Evolutionary conservation across 2,329 filamentous ascomycete genomes (phyloP).

Genomic region (Pseudodiploospora longispora): DNA sequence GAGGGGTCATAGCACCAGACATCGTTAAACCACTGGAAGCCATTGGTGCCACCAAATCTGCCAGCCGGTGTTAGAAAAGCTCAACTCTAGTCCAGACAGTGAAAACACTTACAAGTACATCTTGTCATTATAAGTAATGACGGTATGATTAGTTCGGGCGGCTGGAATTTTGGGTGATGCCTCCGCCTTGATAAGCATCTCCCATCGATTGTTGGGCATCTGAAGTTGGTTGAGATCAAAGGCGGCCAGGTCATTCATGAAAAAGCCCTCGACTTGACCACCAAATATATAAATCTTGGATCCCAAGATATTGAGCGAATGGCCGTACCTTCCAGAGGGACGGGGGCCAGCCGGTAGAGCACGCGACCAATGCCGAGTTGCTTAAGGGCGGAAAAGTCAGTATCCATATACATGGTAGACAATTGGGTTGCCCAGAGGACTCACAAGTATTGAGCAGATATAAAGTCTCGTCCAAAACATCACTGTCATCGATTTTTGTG

Average conservation of each 20-base stretch:
- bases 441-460: conserved; percentile 96
- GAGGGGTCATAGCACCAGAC: conserved; percentile 93
- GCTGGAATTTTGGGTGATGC: conserved; percentile 58
- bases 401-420: conserved; percentile 1
- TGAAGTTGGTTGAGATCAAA: conserved; percentile 96
- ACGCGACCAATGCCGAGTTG: conserved; percentile 95
- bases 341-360: conserved; percentile 79
- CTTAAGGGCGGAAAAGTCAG: conserved; percentile 37
- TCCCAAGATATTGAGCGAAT: conserved; percentile 90
- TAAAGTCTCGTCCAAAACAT: conserved; percentile 86
- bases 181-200: conserved; percentile 67
- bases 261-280: conserved; percentile 92
- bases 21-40: conserved; percentile 96
- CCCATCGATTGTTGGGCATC: conserved; percentile 86
- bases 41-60: conserved; percentile 96
- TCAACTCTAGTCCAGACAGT: neutral
- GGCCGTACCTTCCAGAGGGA: conserved; percentile 86
- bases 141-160: conserved; percentile 87
- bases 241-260: conserved; percentile 94
- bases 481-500: conserved; percentile 90
- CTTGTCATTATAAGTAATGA: conserved; percentile 87
- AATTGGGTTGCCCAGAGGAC: conserved; percentile 28
- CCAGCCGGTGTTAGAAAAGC: conserved; percentile 8
- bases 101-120: conserved; percentile 69
- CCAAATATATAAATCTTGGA: conserved; percentile 98